Percentiles rank a stretch among this genome's conserved stretches.
Evolutionary conservation across 257 asterid species (phyloP).

Genomic region (Parsonsia alboflavescens): DNA sequence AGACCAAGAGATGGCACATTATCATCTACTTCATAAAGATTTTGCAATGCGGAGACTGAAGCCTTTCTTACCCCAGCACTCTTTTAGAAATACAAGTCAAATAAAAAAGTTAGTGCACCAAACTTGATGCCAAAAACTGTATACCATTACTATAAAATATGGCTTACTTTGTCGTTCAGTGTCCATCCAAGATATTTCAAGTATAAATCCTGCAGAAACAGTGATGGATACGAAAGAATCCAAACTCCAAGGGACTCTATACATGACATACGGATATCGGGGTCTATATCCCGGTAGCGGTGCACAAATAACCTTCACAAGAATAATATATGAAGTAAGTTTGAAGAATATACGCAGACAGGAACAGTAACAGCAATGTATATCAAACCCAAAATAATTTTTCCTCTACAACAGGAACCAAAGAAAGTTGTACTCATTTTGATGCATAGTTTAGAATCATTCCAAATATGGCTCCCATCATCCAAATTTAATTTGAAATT

Average conservation of each 20-base stretch:
- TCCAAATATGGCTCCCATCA: background rate
- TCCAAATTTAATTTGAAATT: background rate
- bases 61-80: slow-evolving; percentile 96
- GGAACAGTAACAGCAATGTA: background rate
- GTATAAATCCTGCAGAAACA: slow-evolving; percentile 95
- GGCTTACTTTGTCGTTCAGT: slow-evolving; percentile 88
- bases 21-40: slow-evolving; percentile 86
- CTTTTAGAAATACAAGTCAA: slow-evolving; percentile 33
- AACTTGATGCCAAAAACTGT: slow-evolving; percentile 15
- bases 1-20: slow-evolving; percentile 95
- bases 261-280: slow-evolving; percentile 86
- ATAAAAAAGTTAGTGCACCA: slow-evolving; percentile 21
- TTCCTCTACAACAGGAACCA: background rate
- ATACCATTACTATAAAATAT: slow-evolving; percentile 2
- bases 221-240: slow-evolving; percentile 86
- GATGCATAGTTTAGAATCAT: background rate
- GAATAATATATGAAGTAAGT: background rate
- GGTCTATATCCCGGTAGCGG: slow-evolving; percentile 92
- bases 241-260: slow-evolving; percentile 96
- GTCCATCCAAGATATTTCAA: slow-evolving; percentile 99
- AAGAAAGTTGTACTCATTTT: background rate
- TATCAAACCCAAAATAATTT: background rate
- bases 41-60: slow-evolving; percentile 88
- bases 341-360: slow-evolving; percentile 11
- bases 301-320: slow-evolving; percentile 85